phyloP scores from a whole-genome alignment of 805 yeast species.

The Yarrowia alimentaria region DNA sequence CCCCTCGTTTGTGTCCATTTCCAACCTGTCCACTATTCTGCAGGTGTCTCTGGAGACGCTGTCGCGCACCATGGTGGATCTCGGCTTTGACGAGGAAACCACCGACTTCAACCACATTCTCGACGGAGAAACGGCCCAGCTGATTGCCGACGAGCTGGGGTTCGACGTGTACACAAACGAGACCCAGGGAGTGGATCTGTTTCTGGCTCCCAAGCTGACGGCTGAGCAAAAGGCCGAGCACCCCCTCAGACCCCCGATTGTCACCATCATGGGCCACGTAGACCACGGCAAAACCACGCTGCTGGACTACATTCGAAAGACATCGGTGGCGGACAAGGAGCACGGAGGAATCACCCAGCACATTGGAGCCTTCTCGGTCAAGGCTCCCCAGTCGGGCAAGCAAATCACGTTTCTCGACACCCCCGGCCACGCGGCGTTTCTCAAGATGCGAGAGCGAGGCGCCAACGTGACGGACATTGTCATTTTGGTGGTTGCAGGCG shows the following conservation, averaged over 20 bases:
- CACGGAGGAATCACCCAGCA: conserved; percentile 98
- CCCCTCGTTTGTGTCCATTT: conserved; percentile 76
- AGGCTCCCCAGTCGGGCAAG: conserved; percentile 71
- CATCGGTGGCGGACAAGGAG: conserved; percentile 79
- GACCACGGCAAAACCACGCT: conserved; percentile 98
- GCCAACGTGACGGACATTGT: conserved; percentile 92
- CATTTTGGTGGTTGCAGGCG: conserved; percentile 91
- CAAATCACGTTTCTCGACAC: conserved; percentile 89
- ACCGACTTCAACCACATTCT: conserved; percentile 66
- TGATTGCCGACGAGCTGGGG: conserved; percentile 88
- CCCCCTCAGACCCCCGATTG: conserved; percentile 83
- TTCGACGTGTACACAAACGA: conserved; percentile 57
- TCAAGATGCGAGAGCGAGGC: conserved; percentile 95
- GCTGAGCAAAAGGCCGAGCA: conserved; percentile 50
- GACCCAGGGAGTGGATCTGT: conserved; percentile 57
- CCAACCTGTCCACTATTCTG: conserved; percentile 72
- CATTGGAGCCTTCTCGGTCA: conserved; percentile 92
- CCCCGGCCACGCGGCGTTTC: conserved; percentile 96
- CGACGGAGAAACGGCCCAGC: conserved; percentile 79
- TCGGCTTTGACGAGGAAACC: conserved; percentile 68
- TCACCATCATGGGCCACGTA: conserved; percentile 98
- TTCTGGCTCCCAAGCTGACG: conserved; percentile 50
- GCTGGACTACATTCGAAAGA: conserved; percentile 78
- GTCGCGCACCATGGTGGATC: conserved; percentile 53
- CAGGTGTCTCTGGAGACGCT: conserved; percentile 62